phyloP scores from a whole-genome alignment of 2,329 filamentous ascomycete genomes.

The Ophiostoma ulmi region DNA sequence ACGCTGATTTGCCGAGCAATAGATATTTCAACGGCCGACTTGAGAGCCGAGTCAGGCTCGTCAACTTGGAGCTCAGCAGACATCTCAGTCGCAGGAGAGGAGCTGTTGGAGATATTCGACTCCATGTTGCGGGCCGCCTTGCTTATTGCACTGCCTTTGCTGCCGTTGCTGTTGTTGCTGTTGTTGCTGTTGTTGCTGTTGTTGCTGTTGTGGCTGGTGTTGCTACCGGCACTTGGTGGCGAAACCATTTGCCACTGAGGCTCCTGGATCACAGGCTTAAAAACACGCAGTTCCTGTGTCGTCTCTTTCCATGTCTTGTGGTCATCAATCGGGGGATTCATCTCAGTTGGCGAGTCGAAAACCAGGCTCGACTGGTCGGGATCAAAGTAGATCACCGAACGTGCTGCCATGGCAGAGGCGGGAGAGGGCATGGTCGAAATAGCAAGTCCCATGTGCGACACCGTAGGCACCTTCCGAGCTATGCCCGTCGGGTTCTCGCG shows the following conservation, averaged over 20 bases:
- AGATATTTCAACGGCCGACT: constrained; percentile 58
- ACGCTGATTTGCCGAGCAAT: constrained; percentile 65
- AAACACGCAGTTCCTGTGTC: constrained; percentile 28
- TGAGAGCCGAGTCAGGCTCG: constrained; percentile 41
- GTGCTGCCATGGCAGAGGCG: neutral
- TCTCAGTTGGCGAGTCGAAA: constrained; percentile 40
- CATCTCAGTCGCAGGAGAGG: constrained; percentile 32
- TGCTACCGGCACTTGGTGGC: constrained; percentile 34
- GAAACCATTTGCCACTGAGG: constrained; percentile 48
- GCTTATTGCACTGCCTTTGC: constrained; percentile 24
- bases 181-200: constrained; percentile 17
- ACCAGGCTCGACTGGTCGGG: constrained; percentile 37
- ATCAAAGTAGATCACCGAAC: constrained; percentile 31
- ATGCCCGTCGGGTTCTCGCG: constrained; percentile 28
- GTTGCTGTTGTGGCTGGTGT: constrained; percentile 21
- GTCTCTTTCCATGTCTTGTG: neutral
- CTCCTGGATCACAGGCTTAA: constrained; percentile 38
- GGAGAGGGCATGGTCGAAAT: constrained; percentile 3
- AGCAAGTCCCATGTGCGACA: constrained; percentile 14
- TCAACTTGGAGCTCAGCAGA: constrained; percentile 37
- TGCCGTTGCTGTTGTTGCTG: constrained; percentile 22
- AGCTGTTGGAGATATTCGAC: neutral
- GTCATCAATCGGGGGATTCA: constrained; percentile 27
- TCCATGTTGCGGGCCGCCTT: constrained; percentile 6
- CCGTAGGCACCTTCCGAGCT: neutral